Evolutionary conservation across 1,139 yeast genomes (phyloP), one percentile per base, ranked within the genome.

Genomic region (Zhuliangozyma blackwelliae): DNA sequence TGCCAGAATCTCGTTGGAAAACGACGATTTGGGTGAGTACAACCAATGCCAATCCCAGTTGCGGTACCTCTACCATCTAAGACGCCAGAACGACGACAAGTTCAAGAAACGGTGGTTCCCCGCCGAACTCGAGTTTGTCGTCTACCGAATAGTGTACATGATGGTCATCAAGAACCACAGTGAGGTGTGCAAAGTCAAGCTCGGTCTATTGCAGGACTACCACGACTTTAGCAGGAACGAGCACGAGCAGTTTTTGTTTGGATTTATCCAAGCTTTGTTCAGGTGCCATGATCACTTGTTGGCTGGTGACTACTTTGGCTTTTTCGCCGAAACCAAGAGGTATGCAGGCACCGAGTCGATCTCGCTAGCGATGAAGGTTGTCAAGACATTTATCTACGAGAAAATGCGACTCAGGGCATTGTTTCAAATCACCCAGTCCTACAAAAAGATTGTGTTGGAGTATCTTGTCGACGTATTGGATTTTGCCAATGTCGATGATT

Each of bases 21-120:
- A 83, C 53, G 72, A 77, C 34, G 98, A 92, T 57, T 61, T 90
- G 47, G 97, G 97, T 6, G 98, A 92, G 55, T 90, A 85, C 59
- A 92, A 92, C 59, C 97, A 92, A 56, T 92, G 98, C 55, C 95
- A 86, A 55, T 80, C 95, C 12, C 89, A 89, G 51, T 63, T 90
- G 35, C 79, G 77, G 45, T 68, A 75, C 30, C 60, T 85, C 21
- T 89, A 83, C 54, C 73, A 68, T 29, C 45, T 44, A 28, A 53
- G 50, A 33, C 40, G 50, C 16, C 41, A 37, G 22, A 35, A 41
- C 8, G 48, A 41, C 31, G 33, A 29, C 7, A 39, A 38, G 13
- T 40, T 41, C 23, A 32, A 36, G n/a, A 31, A 38, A 13, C 39
- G 45, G 10, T 55, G 50, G 38, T 49, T 49, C 29, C 46, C 48